These are phyloP conservation scores for Pestalotiopsis sp. DNA, from an alignment of 2,329 filamentous ascomycete species.

Conservation along the genomic window DNA sequence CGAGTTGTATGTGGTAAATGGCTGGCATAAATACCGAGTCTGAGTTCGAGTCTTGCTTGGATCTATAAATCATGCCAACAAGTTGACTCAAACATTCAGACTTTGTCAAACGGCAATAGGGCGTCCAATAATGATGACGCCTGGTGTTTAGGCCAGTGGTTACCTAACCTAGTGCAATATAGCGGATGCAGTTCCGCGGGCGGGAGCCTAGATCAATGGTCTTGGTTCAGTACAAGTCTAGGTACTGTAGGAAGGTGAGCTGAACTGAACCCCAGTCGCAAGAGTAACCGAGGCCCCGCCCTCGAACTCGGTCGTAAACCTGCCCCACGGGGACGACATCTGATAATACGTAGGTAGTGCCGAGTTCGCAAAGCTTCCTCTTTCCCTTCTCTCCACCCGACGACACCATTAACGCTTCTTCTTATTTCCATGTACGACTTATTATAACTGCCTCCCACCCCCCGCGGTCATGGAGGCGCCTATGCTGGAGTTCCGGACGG, in stretches of 20 bases:
- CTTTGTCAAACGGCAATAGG: background rate
- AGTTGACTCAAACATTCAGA: background rate
- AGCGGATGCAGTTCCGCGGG: background rate
- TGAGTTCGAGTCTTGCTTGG: no score
- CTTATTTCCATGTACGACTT: background rate
- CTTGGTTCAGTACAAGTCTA: background rate
- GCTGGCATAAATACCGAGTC: no score
- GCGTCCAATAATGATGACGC: slow-evolving; percentile 8
- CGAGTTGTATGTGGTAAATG: background rate
- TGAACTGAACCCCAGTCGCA: background rate
- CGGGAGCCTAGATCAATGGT: background rate
- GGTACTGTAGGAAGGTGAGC: background rate
- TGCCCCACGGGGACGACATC: background rate
- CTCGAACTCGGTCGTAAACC: background rate
- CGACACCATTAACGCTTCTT: background rate
- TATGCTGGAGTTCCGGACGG: slow-evolving; percentile 94
- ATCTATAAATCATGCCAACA: background rate
- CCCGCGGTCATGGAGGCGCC: slow-evolving; percentile 37
- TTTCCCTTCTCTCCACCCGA: background rate
- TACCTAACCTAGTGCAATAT: background rate
- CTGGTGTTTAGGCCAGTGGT: background rate
- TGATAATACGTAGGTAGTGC: background rate
- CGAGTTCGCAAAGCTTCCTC: background rate
- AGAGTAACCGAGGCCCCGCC: background rate
- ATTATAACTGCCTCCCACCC: no score